Evolutionary conservation across 768 basidiomycete genomes (phyloP), one percentile per base, ranked within the genome.

Genomic region (Auricularia heimuer): DNA sequence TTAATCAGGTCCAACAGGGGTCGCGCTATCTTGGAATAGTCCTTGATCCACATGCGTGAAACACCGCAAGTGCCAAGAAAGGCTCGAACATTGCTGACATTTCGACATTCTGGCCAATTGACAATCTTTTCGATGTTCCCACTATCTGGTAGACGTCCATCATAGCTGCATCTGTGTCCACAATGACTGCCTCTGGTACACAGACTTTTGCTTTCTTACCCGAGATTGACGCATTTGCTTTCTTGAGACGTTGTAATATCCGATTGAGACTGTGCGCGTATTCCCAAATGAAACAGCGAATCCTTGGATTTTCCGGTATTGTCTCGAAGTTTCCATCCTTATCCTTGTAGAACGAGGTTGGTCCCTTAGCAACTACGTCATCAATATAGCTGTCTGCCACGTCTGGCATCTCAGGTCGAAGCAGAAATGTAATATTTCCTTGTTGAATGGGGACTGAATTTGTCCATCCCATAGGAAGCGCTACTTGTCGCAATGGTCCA

Each of bases 361-460:
- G 78, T 1, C 78, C 76, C 64, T 73, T 75, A 3, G 80, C 63
- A 0, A 72, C 71, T 0, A 77, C 66, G 65, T 82, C 75, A 65
- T 84, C 76, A 10, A 82, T 73, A 62, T 74, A 83, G 0, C 73
- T 74, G 0, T 68, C 65, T 0, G 76, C 76, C 3, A 70, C 29
- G 1, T 78, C 29, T 18, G 78, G 78, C 1, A 82, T 81, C 64
- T 81, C 75, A 0, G 71, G 65, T 58, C 76, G 70, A 0, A 82
- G 65, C 3, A 80, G 76, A 42, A 74, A 74, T 0, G 71, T 71
- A 3, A 79, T 71, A 63, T 80, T 73, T 11, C 73, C 76, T 18
- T 82, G 77, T 56, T 79, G 77, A 1, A 69, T 69, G 0, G 65
- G 63, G 7, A 68, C 65, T 8, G 67, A 67, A 60, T 70, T 71